phyloP scores from a whole-genome alignment of 305 asterid species.

The Solanum hybrid region DNA sequence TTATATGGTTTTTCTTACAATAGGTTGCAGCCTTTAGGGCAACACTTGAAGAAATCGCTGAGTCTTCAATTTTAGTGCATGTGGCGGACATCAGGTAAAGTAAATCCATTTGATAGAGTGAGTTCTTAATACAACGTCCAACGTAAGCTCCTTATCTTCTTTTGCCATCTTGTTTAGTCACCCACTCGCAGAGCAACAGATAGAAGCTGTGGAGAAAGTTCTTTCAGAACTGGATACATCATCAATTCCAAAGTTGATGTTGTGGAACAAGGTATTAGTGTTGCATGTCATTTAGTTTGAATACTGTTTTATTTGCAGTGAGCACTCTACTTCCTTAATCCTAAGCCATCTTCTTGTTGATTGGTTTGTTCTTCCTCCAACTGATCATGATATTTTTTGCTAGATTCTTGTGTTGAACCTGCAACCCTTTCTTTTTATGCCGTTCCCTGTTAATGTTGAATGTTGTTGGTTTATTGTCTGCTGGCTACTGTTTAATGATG shows the following conservation, averaged over 20 bases:
- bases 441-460: neutral
- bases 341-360: neutral
- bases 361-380: neutral
- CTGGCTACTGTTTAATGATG: neutral
- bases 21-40: conserved; percentile 98
- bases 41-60: conserved; percentile 83
- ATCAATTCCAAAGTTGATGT: conserved; percentile 68
- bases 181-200: conserved; percentile 83
- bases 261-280: conserved; percentile 81
- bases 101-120: neutral
- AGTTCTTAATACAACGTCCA: neutral
- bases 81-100: conserved; percentile 86
- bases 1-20: conserved; percentile 17
- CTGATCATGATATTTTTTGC: neutral
- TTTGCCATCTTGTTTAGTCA: conserved; percentile 49
- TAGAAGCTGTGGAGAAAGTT: conserved; percentile 84
- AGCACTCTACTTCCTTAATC: neutral
- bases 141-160: conserved; percentile 24
- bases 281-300: neutral
- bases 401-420: neutral
- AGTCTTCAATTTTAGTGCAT: conserved; percentile 87
- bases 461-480: neutral
- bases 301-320: neutral
- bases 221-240: conserved; percentile 70
- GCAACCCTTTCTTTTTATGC: neutral